Base-by-base conservation (phyloP, 2,329 filamentous ascomycete species). In the Phialophora chinensis region DNA sequence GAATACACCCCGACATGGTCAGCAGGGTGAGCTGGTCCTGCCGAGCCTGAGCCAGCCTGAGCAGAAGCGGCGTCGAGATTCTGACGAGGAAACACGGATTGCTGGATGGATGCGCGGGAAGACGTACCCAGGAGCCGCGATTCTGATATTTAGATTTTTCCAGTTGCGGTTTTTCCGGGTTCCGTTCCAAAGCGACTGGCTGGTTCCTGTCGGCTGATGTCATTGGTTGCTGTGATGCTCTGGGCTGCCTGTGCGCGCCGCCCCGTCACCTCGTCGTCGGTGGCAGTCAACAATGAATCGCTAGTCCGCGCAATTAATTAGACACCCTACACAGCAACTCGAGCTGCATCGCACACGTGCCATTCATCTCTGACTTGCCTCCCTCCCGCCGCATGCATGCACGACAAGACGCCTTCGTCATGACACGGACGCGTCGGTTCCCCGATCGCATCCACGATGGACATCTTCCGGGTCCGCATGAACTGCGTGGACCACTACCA, bases 401-500 rank as follows among this genome's bases (percentile, higher is more conserved):
- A 38, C 59, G 33, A 53, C 49, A 38, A 27, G 10, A 23, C 57
- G 53, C 49, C 67, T 64, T 35, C 57, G 57, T 31, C 33, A 68
- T 63, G 65, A 33, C 42, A 54, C 62, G 23, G 58, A 70, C 68
- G 65, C 68, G 65, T 65, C 62, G 38, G 11, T 14, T 49, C 29
- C 42, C 47, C 35, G 53, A 42, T 35, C 55, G 29, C 56, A 14
- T 17, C 59, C 55, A 64, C 27, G 55, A 88, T 88, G 90, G 90
- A 92, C 74, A 83, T 87, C 72, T 98, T 99, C 81, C 90, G 91
- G 73, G 88, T 99, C 76, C 91, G 93, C 73, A 83, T 99, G 75
- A 97, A 99, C 78, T 97, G 92, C 82, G 90, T 99, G 81, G 95
- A 99, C 79, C 90, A 95, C 78, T 99, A 98, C 78, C 93, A 97